A percentile compares a stretch with the other conserved stretches of the same genome.
Evolutionary conservation across 257 asterid species (phyloP).

Genomic region (Solanum etuberosum): DNA sequence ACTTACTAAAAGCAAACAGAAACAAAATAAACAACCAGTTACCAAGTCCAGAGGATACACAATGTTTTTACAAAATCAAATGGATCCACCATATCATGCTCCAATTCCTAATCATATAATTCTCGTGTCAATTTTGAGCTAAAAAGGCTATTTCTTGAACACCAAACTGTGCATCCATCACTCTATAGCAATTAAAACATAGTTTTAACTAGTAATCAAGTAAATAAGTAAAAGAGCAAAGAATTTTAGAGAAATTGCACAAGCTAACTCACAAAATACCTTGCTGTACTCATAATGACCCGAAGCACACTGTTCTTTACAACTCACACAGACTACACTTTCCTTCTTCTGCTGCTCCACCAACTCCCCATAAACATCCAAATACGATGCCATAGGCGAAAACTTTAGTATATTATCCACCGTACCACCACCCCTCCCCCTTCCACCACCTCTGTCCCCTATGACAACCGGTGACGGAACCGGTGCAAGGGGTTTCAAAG

Average conservation of each 20-base stretch:
- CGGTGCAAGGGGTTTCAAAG: slow-evolving; percentile 50
- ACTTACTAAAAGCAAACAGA: neutral
- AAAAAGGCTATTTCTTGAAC: neutral
- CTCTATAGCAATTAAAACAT: neutral
- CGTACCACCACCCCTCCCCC: slow-evolving; percentile 32
- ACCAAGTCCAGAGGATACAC: neutral
- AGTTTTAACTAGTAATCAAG: neutral
- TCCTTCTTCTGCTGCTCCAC: slow-evolving; percentile 36
- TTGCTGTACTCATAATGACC: slow-evolving; percentile 34
- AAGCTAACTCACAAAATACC: slow-evolving; percentile 26
- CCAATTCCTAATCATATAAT: neutral
- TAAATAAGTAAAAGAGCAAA: neutral
- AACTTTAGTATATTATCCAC: slow-evolving; percentile 48
- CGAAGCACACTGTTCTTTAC: slow-evolving; percentile 51
- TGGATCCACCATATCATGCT: neutral
- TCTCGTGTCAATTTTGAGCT: neutral
- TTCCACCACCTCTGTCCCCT: neutral
- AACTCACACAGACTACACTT: slow-evolving; percentile 43
- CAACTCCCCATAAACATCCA: slow-evolving; percentile 66
- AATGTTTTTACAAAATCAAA: neutral
- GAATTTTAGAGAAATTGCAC: neutral
- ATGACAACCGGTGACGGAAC: slow-evolving; percentile 34
- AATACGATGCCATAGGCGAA: slow-evolving; percentile 72
- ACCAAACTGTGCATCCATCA: neutral
- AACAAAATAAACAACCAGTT: neutral